phyloP scores from a whole-genome alignment of 345 rosid genomes.

The Eutrema yunnanense region DNA sequence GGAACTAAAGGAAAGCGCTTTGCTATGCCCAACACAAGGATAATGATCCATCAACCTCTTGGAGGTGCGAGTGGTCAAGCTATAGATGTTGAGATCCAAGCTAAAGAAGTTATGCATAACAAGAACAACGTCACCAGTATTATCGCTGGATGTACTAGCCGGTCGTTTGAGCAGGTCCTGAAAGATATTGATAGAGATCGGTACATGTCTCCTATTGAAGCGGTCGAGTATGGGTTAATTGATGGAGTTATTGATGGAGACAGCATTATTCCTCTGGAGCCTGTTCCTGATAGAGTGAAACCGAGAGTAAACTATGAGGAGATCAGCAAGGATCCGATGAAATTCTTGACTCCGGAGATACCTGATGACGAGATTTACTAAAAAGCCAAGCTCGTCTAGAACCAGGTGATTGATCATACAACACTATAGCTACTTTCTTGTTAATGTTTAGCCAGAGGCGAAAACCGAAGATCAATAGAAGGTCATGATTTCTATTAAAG shows the following conservation, averaged over 20 bases:
- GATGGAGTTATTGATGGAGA: slow-evolving; percentile 92
- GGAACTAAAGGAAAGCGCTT: slow-evolving; percentile 93
- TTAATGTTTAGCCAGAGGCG: background rate
- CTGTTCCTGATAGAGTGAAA: slow-evolving; percentile 73
- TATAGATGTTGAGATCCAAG: slow-evolving; percentile 79
- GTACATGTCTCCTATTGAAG: slow-evolving; percentile 93
- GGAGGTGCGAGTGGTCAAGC: slow-evolving; percentile 95
- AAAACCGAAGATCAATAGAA: background rate
- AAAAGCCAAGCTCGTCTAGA: slow-evolving; percentile 21
- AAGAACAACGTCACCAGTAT: slow-evolving; percentile 64
- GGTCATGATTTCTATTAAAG: background rate
- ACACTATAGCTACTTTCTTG: background rate
- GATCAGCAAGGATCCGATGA: slow-evolving; percentile 65
- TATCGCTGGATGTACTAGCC: slow-evolving; percentile 66
- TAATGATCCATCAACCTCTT: slow-evolving; percentile 93
- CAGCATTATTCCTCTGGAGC: slow-evolving; percentile 69
- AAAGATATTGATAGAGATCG: slow-evolving; percentile 83
- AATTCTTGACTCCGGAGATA: slow-evolving; percentile 79
- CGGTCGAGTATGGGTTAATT: slow-evolving; percentile 87
- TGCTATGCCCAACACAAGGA: slow-evolving; percentile 91
- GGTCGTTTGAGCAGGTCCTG: slow-evolving; percentile 67
- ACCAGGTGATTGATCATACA: slow-evolving; percentile 32
- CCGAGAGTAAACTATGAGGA: slow-evolving; percentile 52
- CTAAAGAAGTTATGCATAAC: slow-evolving; percentile 82
- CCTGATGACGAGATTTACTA: slow-evolving; percentile 92